These are phyloP conservation scores for Penicillium salamii DNA, from an alignment of 495 filamentous ascomycete species.

Conservation along the genomic window DNA sequence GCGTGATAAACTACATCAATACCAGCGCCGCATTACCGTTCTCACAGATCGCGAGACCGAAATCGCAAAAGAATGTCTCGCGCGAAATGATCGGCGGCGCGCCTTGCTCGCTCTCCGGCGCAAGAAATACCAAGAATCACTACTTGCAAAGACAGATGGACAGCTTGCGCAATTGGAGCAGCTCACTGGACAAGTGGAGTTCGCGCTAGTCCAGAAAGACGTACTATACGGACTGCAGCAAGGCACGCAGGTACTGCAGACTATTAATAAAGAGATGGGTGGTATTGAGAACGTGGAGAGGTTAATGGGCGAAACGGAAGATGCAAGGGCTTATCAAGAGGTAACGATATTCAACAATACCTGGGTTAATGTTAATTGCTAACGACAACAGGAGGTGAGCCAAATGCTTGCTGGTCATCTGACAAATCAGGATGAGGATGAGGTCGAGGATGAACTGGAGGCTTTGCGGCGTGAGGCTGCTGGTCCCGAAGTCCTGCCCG, in stretches of 20 bases:
- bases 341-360: constrained; percentile 37
- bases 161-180: constrained; percentile 88
- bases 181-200: constrained; percentile 81
- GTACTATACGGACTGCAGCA: constrained; percentile 89
- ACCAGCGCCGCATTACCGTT: constrained; percentile 81
- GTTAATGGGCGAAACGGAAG: constrained; percentile 85
- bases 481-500: constrained; percentile 49
- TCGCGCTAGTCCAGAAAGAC: constrained; percentile 92
- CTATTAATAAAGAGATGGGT: constrained; percentile 95
- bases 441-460: constrained; percentile 93
- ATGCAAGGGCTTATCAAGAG: constrained; percentile 84
- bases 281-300: constrained; percentile 90
- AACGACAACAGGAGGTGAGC: constrained; percentile 66
- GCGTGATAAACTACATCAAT: constrained; percentile 92
- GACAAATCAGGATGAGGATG: constrained; percentile 92
- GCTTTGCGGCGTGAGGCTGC: constrained; percentile 68
- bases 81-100: constrained; percentile 67
- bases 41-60: constrained; percentile 80
- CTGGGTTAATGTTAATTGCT: neutral
- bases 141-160: constrained; percentile 84
- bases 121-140: constrained; percentile 94
- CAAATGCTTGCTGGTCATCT: constrained; percentile 84
- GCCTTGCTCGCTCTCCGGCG: constrained; percentile 87
- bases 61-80: constrained; percentile 78
- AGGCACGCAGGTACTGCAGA: constrained; percentile 81